Conservation (phyloP, 352 stramenopile genomes). For the Pythium monospermum region DNA sequence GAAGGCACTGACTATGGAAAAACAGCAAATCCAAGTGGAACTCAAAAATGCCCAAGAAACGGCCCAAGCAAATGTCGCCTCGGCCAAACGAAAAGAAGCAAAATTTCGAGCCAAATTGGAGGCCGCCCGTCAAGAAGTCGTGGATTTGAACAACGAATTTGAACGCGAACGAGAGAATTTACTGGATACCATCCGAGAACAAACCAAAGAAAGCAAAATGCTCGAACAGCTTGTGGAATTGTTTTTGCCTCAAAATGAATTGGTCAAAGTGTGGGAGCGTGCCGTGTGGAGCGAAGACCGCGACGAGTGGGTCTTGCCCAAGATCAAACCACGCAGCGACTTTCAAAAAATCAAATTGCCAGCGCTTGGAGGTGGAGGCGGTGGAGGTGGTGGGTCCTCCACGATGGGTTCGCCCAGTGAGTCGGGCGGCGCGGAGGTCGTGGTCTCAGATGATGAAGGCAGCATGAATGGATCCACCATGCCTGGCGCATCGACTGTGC, state of each 20-base stretch:
- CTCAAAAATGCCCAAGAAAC: conserved; percentile 65
- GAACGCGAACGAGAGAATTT: conserved; percentile 81
- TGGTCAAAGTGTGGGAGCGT: conserved; percentile 87
- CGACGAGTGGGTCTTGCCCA: conserved; percentile 71
- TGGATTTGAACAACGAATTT: conserved; percentile 79
- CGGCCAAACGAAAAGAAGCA: conserved; percentile 55
- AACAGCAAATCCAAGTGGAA: conserved; percentile 70
- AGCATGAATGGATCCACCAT: background rate
- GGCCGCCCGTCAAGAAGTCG: conserved; percentile 76
- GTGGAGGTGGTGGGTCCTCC: background rate
- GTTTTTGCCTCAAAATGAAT: conserved; percentile 78
- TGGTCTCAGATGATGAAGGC: background rate
- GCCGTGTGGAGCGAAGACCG: conserved; percentile 80
- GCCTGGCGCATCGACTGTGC: conserved; percentile 4
- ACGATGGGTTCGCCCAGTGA: background rate
- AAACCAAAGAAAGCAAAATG: conserved; percentile 85
- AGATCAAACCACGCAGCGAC: conserved; percentile 70
- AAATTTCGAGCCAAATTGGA: conserved; percentile 73
- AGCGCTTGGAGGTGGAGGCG: conserved; percentile 24
- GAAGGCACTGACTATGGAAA: conserved; percentile 57
- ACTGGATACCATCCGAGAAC: conserved; percentile 85
- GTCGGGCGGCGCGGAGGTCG: background rate
- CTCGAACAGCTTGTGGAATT: conserved; percentile 85
- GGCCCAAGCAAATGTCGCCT: conserved; percentile 45
- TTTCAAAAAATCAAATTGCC: conserved; percentile 80